phyloP scores from a whole-genome alignment of 768 basidiomycete genomes.

The Amanita rimosa region DNA sequence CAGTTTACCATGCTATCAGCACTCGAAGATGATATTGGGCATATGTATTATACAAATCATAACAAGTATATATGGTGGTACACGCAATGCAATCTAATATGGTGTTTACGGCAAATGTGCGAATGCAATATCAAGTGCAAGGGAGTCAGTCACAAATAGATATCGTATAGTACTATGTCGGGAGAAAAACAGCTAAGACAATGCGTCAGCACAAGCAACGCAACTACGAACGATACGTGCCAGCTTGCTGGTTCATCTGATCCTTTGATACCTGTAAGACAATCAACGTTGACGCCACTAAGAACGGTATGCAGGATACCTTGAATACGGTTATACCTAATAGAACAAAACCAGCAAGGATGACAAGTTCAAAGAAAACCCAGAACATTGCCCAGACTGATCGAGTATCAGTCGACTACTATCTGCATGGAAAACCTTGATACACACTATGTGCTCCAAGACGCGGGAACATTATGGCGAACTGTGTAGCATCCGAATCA shows the following conservation, averaged over 20 bases:
- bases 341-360: conserved; percentile 68
- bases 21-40: too few relatives aligned
- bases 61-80: too few relatives aligned
- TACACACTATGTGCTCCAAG: conserved; percentile 62
- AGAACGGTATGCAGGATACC: conserved; percentile 22
- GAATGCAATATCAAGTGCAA: neutral
- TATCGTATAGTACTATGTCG: conserved; percentile 4
- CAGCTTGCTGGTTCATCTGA: conserved; percentile 64
- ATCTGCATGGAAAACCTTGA: neutral
- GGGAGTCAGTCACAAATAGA: neutral
- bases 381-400: conserved; percentile 81
- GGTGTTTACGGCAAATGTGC: neutral
- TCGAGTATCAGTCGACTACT: neutral
- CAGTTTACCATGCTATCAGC: neutral
- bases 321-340: conserved; percentile 81
- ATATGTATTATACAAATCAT: too few relatives aligned
- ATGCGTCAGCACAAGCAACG: neutral
- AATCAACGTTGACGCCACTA: neutral
- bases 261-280: conserved; percentile 16
- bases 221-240: conserved; percentile 21
- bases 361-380: conserved; percentile 69
- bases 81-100: too few relatives aligned
- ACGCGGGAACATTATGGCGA: conserved; percentile 59
- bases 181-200: conserved; percentile 8
- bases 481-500: conserved; percentile 89